Base-by-base conservation (phyloP, 768 basidiomycete species). In the Leucocoprinus sp. region DNA sequence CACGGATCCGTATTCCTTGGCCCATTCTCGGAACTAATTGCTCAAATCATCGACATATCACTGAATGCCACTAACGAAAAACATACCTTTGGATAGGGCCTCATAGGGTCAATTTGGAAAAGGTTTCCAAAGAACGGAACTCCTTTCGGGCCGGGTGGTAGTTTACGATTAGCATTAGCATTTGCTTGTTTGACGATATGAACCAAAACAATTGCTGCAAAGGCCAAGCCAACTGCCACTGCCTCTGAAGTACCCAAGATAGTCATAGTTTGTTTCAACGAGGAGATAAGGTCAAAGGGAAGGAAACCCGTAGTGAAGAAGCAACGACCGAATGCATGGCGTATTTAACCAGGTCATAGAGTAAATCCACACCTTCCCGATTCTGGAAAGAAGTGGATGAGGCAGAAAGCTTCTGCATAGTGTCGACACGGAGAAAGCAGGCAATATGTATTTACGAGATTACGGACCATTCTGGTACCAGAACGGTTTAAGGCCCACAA, bases 61-160 rank as follows among this genome's bases (percentile, higher is more conserved):
- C 18, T 21, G n/a, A 14, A 24, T 15, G 29, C 6, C 12, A 28
- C 8, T 36, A 8, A 18, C 2, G 27, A 4, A 33, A 37, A 17
- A 46, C 27, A 29, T 38, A 57, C 60, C 52, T 57, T 52, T 6
- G 57, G 57, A 33, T 61, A 55, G 8, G 59, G 59, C 22, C 58
- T 50, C 21, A 58, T 43, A 7, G 49, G 54, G n/a, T 53, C 45
- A 24, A 65, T 55, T 43, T 63, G 59, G 46, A 60, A 57, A 15
- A 63, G 51, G 49, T 63, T 63, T 15, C 64, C 62, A 46, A 65
- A 52, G 50, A 65, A 42, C 27, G 61, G 62, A 2, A 60, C 43
- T 22, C 61, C 59, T 4, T 48, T 50, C 0, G 64, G 64, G 17
- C 62, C 60, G 11, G 64, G 64, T 21, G 62, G 64, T 26, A 61